Base-by-base conservation (phyloP, 2,329 filamentous ascomycete species). In the Paraconiothyrium sp. region DNA sequence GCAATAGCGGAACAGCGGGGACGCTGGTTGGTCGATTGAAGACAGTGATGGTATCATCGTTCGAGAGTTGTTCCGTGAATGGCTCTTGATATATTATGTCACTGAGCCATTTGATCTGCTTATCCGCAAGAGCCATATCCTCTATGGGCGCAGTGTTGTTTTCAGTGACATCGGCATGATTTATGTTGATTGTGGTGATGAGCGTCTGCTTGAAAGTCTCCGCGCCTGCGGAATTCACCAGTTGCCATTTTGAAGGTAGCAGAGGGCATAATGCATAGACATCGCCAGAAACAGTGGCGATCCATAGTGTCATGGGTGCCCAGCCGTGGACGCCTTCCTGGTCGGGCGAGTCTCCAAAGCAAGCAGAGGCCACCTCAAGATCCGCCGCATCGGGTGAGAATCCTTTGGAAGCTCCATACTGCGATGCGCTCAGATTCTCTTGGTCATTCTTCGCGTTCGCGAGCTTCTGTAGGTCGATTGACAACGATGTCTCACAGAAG, bases 271-370 rank as follows among this genome's bases (percentile, higher is more conserved):
- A 83, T 1, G 94, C 94, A 74, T 99, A 99, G 6, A 98, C 86
- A 73, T 97, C 94, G 3, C 95, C 95, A 62, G 93, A 91, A 41
- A 89, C 88, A 91, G 97, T 99, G n/a, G 94, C 93, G 55, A 98
- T 83, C 92, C 94, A 99, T 11, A 99, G 84, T 0, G 95, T 98
- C 92, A 97, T 97, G 10, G 94, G 89, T 8, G 93, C 92, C 95
- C 95, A 99, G 1, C 86, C 86, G 71, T 88, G 83, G 66, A 89
- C 86, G 41, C 84, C 85, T 57, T 85, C 83, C 58, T 78, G 72
- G 35, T 77, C 81, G 10, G 85, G 86, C 54, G 76, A 82, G 30
- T 93, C 93, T 14, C 93, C 94, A 80, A 99, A 99, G 75, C 89
- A 92, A 54, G 94, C 93, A 1, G 94, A 90, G 4, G 93, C 93